Percentiles rank a stretch among this genome's conserved stretches.
Evolutionary conservation across 2,329 filamentous ascomycete species (phyloP).

Genomic region (Elsinoe batatas): DNA sequence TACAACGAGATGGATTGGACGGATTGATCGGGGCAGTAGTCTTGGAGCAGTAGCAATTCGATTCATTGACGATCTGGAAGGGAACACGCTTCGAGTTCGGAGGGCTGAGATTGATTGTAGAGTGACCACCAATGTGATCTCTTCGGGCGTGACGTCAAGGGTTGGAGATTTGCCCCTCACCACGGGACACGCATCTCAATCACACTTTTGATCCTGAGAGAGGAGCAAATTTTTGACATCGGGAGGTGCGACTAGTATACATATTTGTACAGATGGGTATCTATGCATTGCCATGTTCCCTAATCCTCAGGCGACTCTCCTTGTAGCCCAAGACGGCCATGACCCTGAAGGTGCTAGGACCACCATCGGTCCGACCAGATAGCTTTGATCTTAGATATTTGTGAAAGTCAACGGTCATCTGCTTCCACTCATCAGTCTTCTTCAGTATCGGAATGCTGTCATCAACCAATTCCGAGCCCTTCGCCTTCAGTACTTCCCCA

Average conservation of each 20-base stretch:
- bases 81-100: not conserved
- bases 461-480: slow-evolving; percentile 9
- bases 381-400: slow-evolving; percentile 49
- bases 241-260: not conserved
- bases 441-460: slow-evolving; percentile 11
- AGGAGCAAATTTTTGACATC: not conserved
- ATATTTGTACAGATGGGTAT: not conserved
- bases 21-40: not conserved
- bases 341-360: slow-evolving; percentile 43
- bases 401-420: slow-evolving; percentile 32
- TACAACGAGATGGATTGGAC: slow-evolving; percentile 1
- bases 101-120: not conserved
- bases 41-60: not conserved
- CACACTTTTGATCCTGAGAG: not conserved
- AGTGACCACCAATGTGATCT: not conserved
- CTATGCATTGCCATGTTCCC: not conserved
- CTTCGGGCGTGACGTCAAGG: slow-evolving; percentile 5
- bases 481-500: not conserved
- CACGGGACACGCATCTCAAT: not conserved
- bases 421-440: slow-evolving; percentile 16
- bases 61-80: slow-evolving; percentile 9
- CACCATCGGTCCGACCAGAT: slow-evolving; percentile 39
- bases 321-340: slow-evolving; percentile 47
- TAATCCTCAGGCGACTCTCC: slow-evolving; percentile 36
- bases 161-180: not conserved